Evolutionary conservation across 2,329 filamentous ascomycete species (phyloP).

Genomic region (Xenoacremonium recifei): DNA sequence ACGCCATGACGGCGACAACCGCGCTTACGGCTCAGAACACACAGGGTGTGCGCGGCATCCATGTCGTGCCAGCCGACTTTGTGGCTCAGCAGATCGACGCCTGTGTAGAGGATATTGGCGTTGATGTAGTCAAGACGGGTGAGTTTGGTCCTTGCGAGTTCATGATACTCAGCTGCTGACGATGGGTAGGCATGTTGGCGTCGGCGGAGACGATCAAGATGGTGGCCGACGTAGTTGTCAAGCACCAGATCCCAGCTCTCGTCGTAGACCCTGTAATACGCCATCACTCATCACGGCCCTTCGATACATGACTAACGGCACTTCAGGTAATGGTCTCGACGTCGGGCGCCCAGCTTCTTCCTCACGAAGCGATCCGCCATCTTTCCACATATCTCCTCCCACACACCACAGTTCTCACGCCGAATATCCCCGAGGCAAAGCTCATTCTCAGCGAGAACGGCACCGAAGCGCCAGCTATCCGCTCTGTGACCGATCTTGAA

Average conservation of each 20-base stretch:
- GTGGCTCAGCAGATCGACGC: conserved; percentile 83
- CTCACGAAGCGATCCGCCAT: conserved; percentile 59
- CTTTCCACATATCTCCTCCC: conserved; percentile 62
- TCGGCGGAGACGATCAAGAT: conserved; percentile 36
- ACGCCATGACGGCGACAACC: conserved; percentile 94
- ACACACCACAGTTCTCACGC: conserved; percentile 67
- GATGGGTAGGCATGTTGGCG: conserved; percentile 37
- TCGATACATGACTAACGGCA: conserved; percentile 9
- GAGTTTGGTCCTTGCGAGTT: conserved; percentile 22
- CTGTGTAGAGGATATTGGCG: conserved; percentile 77
- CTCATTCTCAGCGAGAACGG: conserved; percentile 59
- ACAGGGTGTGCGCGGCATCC: conserved; percentile 75
- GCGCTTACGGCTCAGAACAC: conserved; percentile 97
- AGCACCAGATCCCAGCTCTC: conserved; percentile 29
- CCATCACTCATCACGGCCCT: background rate
- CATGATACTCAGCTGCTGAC: conserved; percentile 1
- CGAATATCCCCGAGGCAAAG: conserved; percentile 74
- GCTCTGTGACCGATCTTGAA: conserved; percentile 64
- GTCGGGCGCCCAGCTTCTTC: conserved; percentile 69
- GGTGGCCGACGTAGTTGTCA: conserved; percentile 29
- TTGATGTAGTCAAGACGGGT: conserved; percentile 93
- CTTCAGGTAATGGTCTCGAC: conserved; percentile 86
- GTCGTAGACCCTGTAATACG: conserved; percentile 38
- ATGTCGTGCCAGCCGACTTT: conserved; percentile 75
- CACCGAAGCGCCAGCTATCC: conserved; percentile 39